A percentile compares a stretch with the other conserved stretches of the same genome.
phyloP scores from a whole-genome alignment of 306 rosid species.

The Corylus americana region DNA sequence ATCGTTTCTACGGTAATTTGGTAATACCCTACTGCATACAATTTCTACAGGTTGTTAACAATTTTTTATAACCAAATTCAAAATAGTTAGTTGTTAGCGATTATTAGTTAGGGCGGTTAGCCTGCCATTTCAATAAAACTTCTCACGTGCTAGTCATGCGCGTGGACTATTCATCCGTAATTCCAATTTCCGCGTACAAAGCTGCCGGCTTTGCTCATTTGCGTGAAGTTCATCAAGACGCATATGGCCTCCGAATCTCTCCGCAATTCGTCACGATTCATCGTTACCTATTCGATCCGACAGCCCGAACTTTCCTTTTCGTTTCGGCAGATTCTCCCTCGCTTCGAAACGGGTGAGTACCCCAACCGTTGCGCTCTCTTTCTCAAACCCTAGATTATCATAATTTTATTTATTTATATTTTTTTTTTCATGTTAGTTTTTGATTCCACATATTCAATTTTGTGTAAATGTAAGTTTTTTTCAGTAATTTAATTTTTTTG shows the following conservation, averaged over 20 bases:
- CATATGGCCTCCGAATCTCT: slow-evolving; percentile 52
- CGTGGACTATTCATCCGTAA: neutral
- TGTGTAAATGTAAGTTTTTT: neutral
- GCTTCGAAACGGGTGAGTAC: slow-evolving; percentile 23
- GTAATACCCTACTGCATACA: too few species aligned
- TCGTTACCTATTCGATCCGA: slow-evolving; percentile 20
- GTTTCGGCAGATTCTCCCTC: slow-evolving; percentile 12
- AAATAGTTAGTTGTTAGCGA: too few species aligned
- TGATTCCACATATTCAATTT: neutral
- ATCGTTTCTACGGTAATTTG: too few species aligned
- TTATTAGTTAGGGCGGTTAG: too few species aligned
- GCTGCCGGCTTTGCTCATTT: neutral
- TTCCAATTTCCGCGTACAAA: neutral
- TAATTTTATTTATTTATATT: neutral
- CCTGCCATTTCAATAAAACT: neutral
- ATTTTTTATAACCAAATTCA: too few species aligned
- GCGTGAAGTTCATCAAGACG: slow-evolving; percentile 16
- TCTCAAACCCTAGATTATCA: slow-evolving; percentile 13
- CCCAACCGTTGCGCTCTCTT: neutral
- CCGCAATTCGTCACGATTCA: slow-evolving; percentile 21
- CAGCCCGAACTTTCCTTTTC: slow-evolving; percentile 11
- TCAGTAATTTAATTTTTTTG: neutral
- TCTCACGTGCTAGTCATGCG: neutral
- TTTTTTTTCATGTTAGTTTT: neutral
- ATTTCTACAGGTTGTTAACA: too few species aligned